Base-by-base conservation (phyloP, 139 green algal species). In the Coelastrella sp. region DNA sequence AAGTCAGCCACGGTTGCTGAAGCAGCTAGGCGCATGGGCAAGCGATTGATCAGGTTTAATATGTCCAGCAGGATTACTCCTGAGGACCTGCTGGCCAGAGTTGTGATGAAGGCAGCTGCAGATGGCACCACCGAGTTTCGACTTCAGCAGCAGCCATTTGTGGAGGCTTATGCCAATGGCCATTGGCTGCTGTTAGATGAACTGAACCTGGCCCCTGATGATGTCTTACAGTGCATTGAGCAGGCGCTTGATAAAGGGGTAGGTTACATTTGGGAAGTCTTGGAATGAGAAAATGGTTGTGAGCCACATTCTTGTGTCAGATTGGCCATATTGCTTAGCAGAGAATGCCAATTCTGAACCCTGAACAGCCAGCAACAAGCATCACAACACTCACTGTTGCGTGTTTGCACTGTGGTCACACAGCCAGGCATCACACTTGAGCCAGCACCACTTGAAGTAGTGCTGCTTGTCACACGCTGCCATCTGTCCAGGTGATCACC, bases 111-210 rank as follows among this genome's bases (percentile, higher is more conserved):
- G 61, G 59, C 59, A 22, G 61, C 76, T 14, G 57, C 17, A 80
- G 35, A 24, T 10, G 57, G 24, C 63, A 35, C 74, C 74, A 57
- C 17, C 58, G 14, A 22, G 68, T n/a, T 89, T 72, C 24, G 22
- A 19, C 56, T 91, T 63, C 61, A 87, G 73, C 68, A 83, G 60
- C 88, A 92, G 78, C 92, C 92, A 4, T 93, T 94, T 83, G 65
- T 87, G 1, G 60, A 56, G 17, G 89, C 88, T 19, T 94, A 90
- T 82, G 8, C 66, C 8, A 49, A 80, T 12, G 97, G 97, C 4
- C 90, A 94, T 58, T 99, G 97, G 97, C 90, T 99, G 84, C 95
- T 99, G 15, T 93, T 99, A 85, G 97, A 99, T 91, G 97, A 99
- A 88, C 94, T 97, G 78, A 98, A 98, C 91, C 94, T 98, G 66